These are phyloP conservation scores for Uromyces viciae-fabae DNA, from an alignment of 1,284 basidiomycete species.

Conservation along the genomic window DNA sequence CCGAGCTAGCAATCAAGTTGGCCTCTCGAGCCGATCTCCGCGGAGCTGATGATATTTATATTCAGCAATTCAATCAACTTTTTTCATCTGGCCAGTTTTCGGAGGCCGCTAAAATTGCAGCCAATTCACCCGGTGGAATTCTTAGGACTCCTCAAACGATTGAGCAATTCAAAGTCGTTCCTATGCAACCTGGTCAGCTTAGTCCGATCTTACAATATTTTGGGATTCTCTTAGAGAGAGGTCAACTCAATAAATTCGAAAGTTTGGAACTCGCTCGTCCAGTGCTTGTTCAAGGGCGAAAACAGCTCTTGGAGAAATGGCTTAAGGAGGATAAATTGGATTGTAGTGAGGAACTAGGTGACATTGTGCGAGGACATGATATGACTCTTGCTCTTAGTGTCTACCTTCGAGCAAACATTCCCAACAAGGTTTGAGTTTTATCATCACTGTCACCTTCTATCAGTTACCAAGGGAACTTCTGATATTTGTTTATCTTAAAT, in stretches of 20 bases:
- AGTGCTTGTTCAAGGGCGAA: slow-evolving; percentile 91
- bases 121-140: slow-evolving; percentile 94
- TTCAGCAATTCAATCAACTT: slow-evolving; percentile 90
- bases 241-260: slow-evolving; percentile 94
- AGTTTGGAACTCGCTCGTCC: slow-evolving; percentile 94
- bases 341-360: slow-evolving; percentile 96
- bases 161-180: slow-evolving; percentile 95
- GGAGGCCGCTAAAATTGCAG: slow-evolving; percentile 97
- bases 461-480: not conserved
- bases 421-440: slow-evolving; percentile 75
- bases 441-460: not conserved
- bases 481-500: not conserved
- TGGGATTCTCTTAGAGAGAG: slow-evolving; percentile 94
- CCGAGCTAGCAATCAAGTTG: slow-evolving; percentile 95
- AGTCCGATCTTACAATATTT: slow-evolving; percentile 99
- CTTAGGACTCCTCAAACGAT: slow-evolving; percentile 92
- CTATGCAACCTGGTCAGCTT: slow-evolving; percentile 80
- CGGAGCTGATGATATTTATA: slow-evolving; percentile 94
- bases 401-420: slow-evolving; percentile 94
- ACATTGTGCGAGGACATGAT: slow-evolving; percentile 90
- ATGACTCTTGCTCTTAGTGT: slow-evolving; percentile 99
- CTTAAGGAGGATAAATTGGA: slow-evolving; percentile 99
- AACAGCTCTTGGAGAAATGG: slow-evolving; percentile 98
- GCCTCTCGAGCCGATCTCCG: slow-evolving; percentile 95
- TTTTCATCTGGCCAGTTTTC: slow-evolving; percentile 85